A percentile compares a stretch with the other conserved stretches of the same genome.
Evolutionary conservation across 805 yeast species (phyloP).

Genomic region (Candida boidinii): DNA sequence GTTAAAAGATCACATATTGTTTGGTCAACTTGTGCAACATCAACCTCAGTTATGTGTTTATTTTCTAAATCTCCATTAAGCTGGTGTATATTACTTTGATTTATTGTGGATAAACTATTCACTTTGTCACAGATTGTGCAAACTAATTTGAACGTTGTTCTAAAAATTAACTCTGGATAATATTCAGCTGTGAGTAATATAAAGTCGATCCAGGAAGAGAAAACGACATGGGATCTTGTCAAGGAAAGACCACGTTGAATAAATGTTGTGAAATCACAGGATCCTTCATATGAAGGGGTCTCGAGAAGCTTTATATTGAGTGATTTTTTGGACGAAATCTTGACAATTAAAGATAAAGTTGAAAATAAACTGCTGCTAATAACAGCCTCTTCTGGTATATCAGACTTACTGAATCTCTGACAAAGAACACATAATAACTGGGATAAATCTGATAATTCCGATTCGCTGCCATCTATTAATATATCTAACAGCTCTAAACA

Average conservation of each 20-base stretch:
- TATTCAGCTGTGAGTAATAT: constrained; percentile 13
- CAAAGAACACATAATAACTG: constrained; percentile 9
- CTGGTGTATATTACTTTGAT: constrained; percentile 5
- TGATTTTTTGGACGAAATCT: constrained; percentile 15
- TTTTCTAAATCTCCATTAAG: constrained; percentile 8
- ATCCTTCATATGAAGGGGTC: constrained; percentile 4
- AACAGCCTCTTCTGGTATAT: constrained; percentile 4
- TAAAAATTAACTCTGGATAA: constrained; percentile 18
- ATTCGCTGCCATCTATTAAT: constrained; percentile 50
- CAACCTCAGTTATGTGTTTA: constrained; percentile 10
- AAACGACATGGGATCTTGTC: constrained; percentile 13
- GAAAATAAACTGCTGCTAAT: constrained; percentile 14
- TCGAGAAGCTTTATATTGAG: constrained; percentile 10
- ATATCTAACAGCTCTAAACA: constrained; percentile 36
- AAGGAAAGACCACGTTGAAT: constrained; percentile 16
- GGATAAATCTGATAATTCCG: constrained; percentile 32
- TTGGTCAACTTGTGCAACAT: constrained; percentile 21
- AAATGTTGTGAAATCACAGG: constrained; percentile 16
- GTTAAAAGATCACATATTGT: constrained; percentile 36
- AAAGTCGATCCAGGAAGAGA: constrained; percentile 20
- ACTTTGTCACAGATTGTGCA: constrained; percentile 20
- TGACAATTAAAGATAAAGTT: constrained; percentile 15
- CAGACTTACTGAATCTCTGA: constrained; percentile 4
- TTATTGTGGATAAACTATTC: constrained; percentile 13
- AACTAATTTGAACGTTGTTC: constrained; percentile 14